Evolutionary conservation across 352 stramenopile species (phyloP).

Genomic region (Sclerospora graminicola): DNA sequence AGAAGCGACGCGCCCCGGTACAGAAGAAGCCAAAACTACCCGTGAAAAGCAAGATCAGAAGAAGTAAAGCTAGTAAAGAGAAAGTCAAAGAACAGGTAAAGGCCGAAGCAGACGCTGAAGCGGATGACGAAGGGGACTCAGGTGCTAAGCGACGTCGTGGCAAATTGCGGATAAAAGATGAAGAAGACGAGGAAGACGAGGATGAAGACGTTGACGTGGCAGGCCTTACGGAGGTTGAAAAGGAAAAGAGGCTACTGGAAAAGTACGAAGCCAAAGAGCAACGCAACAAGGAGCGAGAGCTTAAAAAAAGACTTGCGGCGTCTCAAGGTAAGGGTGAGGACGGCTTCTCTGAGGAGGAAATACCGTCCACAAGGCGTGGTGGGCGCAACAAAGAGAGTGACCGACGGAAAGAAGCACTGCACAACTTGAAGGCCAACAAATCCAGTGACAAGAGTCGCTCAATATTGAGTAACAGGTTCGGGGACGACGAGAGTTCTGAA

Average conservation of each 20-base stretch:
- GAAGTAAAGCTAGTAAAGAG: slow-evolving; percentile 22
- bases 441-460: slow-evolving; percentile 59
- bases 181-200: slow-evolving; percentile 30
- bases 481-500: slow-evolving; percentile 40
- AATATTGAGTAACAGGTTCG: slow-evolving; percentile 73
- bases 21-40: slow-evolving; percentile 28
- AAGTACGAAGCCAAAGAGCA: slow-evolving; percentile 80
- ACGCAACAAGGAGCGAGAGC: slow-evolving; percentile 69
- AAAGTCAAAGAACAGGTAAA: slow-evolving; percentile 27
- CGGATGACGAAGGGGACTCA: slow-evolving; percentile 43
- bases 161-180: slow-evolving; percentile 28
- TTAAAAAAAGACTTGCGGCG: slow-evolving; percentile 71
- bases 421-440: slow-evolving; percentile 73
- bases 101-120: slow-evolving; percentile 38
- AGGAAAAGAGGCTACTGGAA: slow-evolving; percentile 78
- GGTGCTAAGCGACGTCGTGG: slow-evolving; percentile 13
- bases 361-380: slow-evolving; percentile 36
- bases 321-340: slow-evolving; percentile 35
- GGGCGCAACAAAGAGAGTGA: slow-evolving; percentile 55
- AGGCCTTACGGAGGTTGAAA: slow-evolving; percentile 79
- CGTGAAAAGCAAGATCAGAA: slow-evolving; percentile 20
- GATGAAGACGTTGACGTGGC: slow-evolving; percentile 52
- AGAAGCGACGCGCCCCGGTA: slow-evolving; percentile 24
- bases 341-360: slow-evolving; percentile 26
- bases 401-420: slow-evolving; percentile 67